These are phyloP conservation scores for Diospyros lotus DNA, from an alignment of 148 eudicot genomes.

Conservation along the genomic window DNA sequence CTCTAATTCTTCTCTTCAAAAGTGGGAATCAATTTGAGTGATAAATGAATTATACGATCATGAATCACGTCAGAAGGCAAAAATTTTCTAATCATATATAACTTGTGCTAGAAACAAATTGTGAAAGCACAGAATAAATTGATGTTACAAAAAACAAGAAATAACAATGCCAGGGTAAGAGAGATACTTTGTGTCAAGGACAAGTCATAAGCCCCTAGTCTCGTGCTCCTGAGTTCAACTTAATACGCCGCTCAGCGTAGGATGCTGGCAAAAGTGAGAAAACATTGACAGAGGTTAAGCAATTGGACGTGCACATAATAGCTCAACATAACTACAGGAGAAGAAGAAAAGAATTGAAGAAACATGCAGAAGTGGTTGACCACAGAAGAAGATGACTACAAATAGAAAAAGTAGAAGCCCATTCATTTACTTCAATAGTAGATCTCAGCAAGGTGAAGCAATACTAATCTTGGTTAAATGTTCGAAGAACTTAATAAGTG, in stretches of 20 bases:
- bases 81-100: too few species aligned
- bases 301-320: not conserved
- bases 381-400: not conserved
- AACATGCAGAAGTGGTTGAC: not conserved
- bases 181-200: too few species aligned
- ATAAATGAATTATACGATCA: too few species aligned
- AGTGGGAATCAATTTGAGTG: too few species aligned
- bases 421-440: not conserved
- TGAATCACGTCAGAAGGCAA: too few species aligned
- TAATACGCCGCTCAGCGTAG: conserved; percentile 39
- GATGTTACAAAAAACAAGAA: not conserved
- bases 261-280: conserved; percentile 34
- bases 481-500: not conserved
- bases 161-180: not conserved
- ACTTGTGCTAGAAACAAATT: too few species aligned
- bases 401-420: not conserved
- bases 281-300: not conserved
- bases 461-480: not conserved
- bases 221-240: conserved; percentile 19
- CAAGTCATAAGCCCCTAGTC: conserved; percentile 1
- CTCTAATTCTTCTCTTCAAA: too few species aligned
- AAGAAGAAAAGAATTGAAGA: not conserved
- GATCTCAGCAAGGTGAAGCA: not conserved
- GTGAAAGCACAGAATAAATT: not conserved
- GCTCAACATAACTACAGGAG: not conserved